Conservation (phyloP, 306 rosid species). For the Potentilla sterilis region DNA sequence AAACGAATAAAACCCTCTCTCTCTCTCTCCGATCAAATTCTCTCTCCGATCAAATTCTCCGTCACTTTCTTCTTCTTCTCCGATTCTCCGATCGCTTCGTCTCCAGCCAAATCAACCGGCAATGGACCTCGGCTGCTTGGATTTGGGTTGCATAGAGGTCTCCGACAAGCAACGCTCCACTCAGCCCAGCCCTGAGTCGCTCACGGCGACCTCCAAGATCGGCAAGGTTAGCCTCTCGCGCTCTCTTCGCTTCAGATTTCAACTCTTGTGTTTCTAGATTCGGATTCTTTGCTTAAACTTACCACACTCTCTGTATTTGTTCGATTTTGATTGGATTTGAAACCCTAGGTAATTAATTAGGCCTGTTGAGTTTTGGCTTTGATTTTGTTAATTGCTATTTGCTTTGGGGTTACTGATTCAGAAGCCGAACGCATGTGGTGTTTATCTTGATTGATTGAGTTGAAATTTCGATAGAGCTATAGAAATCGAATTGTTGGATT, state of each 20-base stretch:
- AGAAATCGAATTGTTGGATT: not conserved
- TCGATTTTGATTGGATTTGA: not conserved
- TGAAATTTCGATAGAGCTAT: not conserved
- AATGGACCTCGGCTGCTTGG: slow-evolving; percentile 65
- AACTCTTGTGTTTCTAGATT: slow-evolving; percentile 5
- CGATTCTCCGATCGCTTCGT: not conserved
- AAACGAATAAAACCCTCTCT: not conserved
- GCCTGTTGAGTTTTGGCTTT: not conserved
- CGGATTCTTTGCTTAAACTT: not conserved
- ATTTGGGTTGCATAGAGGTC: slow-evolving; percentile 41
- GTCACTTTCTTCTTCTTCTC: not conserved
- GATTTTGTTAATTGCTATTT: not conserved
- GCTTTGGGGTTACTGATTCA: not conserved
- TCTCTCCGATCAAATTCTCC: not conserved
- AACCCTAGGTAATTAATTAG: not conserved
- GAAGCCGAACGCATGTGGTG: not conserved
- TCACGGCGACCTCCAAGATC: slow-evolving; percentile 52
- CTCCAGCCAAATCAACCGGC: not conserved
- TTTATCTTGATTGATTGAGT: not conserved
- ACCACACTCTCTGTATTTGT: not conserved
- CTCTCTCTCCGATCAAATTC: not conserved
- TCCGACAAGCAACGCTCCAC: slow-evolving; percentile 26
- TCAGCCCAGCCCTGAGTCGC: slow-evolving; percentile 27
- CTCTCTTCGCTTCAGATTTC: not conserved
- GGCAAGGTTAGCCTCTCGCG: slow-evolving; percentile 42